phyloP scores from a whole-genome alignment of 2,329 filamentous ascomycete species.

The Botryotinia narcissicola region DNA sequence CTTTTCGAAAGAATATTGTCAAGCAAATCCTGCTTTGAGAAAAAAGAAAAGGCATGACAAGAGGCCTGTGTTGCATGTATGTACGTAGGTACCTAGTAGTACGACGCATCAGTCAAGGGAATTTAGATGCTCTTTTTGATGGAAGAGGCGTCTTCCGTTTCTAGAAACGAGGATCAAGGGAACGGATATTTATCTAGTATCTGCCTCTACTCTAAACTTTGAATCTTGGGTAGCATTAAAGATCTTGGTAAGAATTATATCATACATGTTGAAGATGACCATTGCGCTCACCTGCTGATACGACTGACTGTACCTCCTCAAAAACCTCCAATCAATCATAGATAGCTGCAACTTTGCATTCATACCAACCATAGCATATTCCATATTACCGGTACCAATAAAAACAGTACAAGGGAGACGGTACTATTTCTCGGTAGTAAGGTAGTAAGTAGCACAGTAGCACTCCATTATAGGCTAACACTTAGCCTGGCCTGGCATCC shows the following conservation, averaged over 20 bases:
- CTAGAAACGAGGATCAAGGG: too few relatives aligned
- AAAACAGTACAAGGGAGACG: neutral
- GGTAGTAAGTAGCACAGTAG: neutral
- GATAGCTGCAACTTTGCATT: neutral
- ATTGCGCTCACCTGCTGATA: neutral
- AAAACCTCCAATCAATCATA: neutral
- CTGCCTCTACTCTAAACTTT: neutral
- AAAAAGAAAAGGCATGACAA: neutral
- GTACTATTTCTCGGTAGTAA: neutral
- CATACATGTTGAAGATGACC: neutral
- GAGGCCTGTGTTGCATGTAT: neutral
- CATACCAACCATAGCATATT: neutral
- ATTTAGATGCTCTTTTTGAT: neutral
- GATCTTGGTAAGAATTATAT: neutral
- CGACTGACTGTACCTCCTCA: neutral
- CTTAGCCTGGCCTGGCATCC: neutral
- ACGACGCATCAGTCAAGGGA: neutral
- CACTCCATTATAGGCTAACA: neutral
- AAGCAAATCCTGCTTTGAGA: neutral
- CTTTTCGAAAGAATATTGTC: neutral
- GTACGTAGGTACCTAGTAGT: neutral
- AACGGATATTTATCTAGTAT: neutral
- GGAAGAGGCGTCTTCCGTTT: neutral
- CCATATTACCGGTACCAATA: neutral
- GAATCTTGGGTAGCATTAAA: too few relatives aligned